phyloP scores from a whole-genome alignment of 2,329 filamentous ascomycete genomes.

The Aspergillus neotritici region DNA sequence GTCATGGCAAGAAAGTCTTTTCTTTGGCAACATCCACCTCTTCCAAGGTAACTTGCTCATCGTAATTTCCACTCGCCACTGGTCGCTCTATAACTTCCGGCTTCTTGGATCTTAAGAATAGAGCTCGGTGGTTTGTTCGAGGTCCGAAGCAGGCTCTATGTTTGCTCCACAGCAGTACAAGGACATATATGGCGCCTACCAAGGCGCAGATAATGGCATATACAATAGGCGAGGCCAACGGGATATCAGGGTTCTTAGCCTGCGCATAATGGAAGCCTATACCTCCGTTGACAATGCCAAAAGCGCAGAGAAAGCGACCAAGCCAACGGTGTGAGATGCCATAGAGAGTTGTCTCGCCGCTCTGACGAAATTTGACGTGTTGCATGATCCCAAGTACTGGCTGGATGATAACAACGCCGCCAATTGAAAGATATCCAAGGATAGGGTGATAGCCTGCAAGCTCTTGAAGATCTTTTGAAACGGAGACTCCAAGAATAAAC shows the following conservation, averaged over 20 bases:
- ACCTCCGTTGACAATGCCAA: conserved; percentile 52
- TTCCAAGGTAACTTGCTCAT: too few species aligned
- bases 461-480: conserved; percentile 37
- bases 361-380: conserved; percentile 45
- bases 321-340: conserved; percentile 49
- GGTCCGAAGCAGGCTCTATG: too few species aligned
- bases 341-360: conserved; percentile 38
- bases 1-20: too few species aligned
- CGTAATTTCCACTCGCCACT: too few species aligned
- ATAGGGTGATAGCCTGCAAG: conserved; percentile 42
- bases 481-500: conserved; percentile 46
- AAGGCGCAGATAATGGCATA: conserved; percentile 47
- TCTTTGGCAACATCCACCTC: too few species aligned
- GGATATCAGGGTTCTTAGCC: conserved; percentile 30
- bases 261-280: conserved; percentile 46
- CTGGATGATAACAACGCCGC: conserved; percentile 50
- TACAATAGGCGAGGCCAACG: conserved; percentile 34
- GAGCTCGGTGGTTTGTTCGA: too few species aligned
- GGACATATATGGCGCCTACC: conserved; percentile 42
- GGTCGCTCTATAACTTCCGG: too few species aligned
- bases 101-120: too few species aligned
- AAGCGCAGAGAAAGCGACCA: conserved; percentile 43
- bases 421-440: conserved; percentile 48
- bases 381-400: conserved; percentile 47
- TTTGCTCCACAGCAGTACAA: conserved; percentile 6